Evolutionary conservation across 2,329 filamentous ascomycete species (phyloP).

Genomic region (Fusarium miscanthi): DNA sequence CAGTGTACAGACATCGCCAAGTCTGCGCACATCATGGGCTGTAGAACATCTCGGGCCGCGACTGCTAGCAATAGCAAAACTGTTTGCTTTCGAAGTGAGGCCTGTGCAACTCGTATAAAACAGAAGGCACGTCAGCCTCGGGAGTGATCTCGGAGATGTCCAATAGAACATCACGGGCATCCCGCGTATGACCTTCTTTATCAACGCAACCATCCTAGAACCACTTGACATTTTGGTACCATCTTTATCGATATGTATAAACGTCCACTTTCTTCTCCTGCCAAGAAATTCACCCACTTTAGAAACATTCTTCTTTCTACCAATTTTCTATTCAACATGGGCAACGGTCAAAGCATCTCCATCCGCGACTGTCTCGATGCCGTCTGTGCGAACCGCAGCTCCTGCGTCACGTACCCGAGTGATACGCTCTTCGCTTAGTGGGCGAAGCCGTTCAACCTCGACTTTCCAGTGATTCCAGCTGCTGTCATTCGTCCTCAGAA

Average conservation of each 20-base stretch:
- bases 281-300: too few relatives aligned
- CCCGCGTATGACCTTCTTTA: neutral
- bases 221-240: neutral
- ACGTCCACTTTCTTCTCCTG: neutral
- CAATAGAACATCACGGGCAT: neutral
- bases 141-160: neutral
- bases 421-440: slow-evolving; percentile 58
- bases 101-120: fast-evolving
- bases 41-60: neutral
- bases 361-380: slow-evolving; percentile 59
- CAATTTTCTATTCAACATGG: slow-evolving; percentile 50
- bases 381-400: slow-evolving; percentile 57
- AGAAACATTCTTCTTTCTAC: neutral
- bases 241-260: neutral
- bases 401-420: slow-evolving; percentile 60
- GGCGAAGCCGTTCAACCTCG: slow-evolving; percentile 66
- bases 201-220: neutral
- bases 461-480: slow-evolving; percentile 60
- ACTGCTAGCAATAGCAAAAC: neutral
- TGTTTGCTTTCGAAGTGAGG: neutral
- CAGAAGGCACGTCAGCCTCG: neutral
- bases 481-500: slow-evolving; percentile 67
- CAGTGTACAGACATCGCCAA: neutral
- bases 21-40: neutral
- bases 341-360: slow-evolving; percentile 54